Evolutionary conservation across 2,329 filamentous ascomycete species (phyloP).

Genomic region (Cladorrhinum sp.): DNA sequence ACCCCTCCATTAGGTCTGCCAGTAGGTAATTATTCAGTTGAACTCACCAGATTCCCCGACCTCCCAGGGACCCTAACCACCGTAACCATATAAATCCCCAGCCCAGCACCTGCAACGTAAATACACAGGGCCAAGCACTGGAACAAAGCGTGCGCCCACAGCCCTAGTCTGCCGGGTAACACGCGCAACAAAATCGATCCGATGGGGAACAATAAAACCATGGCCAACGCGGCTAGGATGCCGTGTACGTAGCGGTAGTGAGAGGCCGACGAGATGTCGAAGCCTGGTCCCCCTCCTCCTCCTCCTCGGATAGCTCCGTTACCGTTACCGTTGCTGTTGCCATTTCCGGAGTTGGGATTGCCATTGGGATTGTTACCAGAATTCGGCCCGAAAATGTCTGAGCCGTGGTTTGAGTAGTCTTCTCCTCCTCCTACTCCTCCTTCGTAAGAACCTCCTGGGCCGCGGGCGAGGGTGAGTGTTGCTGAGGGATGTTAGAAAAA

Average conservation of each 20-base stretch:
- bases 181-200: constrained; percentile 43
- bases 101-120: constrained; percentile 38
- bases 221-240: constrained; percentile 39
- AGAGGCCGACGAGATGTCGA: constrained; percentile 31
- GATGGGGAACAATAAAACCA: constrained; percentile 44
- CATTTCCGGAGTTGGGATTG: neutral
- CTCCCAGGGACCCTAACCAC: constrained; percentile 32
- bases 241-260: constrained; percentile 40
- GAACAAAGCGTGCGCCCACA: constrained; percentile 39
- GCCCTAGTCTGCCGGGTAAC: constrained; percentile 35
- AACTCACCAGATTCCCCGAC: constrained; percentile 34
- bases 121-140: constrained; percentile 39
- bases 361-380: neutral
- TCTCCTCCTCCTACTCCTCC: neutral
- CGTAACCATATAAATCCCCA: constrained; percentile 43
- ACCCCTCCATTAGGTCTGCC: too few relatives aligned
- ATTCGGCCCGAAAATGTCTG: neutral
- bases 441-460: neutral
- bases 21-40: too few relatives aligned
- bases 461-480: neutral
- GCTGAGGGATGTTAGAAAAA: neutral
- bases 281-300: constrained; percentile 11
- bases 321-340: neutral
- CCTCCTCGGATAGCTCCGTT: neutral
- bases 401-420: neutral